Base-by-base conservation (phyloP, 2,329 filamentous ascomycete genomes). In the Cladorrhinum sp. region DNA sequence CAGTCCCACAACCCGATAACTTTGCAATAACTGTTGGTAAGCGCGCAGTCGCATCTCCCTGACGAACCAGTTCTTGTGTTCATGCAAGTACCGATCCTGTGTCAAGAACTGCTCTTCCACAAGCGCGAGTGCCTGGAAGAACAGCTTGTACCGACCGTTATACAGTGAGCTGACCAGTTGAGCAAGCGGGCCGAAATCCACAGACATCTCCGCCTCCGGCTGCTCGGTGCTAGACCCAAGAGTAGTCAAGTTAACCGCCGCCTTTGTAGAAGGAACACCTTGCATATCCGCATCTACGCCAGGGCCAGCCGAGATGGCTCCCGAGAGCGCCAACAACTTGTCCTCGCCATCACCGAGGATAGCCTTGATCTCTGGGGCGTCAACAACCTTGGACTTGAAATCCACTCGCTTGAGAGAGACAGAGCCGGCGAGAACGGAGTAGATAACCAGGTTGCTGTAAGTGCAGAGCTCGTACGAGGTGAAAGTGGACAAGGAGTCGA, bases 351-450 rank as follows among this genome's bases (percentile, higher is more conserved):
- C 88, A 61, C 94, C 95, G 23, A 99, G 86, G 65, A 99, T 96
- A 39, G 95, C 95, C 79, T 95, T 96, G 79, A 99, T 97, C 79
- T 99, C 95, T 12, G 95, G 94, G 7, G 95, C 95, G 75, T 99
- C 95, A 46, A 99, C 94, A 24, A 99, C 95, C 81, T 98, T 98
- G 67, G 91, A 91, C 82, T 99, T 99, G 85, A 99, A 99, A 76
- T 99, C 95, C 33, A 97, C 92, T 54, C 95, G 90, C 81, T 97
- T 96, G 60, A 99, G 85, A 51, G 94, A 95, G 23, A 98, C 89
- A 6, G 93, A 96, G 62, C 95, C 95, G 36, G 95, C 92, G 33
- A 99, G 87, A 21, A 98, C 94, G 1, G 95, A 92, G 79, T 98
- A 99, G 60, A 97, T 88, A 56, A 99, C 95, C 23, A 99, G 86